These are phyloP conservation scores for Emiliania huxleyi DNA, from an alignment of 78 protist genomes.

Conservation along the genomic window DNA sequence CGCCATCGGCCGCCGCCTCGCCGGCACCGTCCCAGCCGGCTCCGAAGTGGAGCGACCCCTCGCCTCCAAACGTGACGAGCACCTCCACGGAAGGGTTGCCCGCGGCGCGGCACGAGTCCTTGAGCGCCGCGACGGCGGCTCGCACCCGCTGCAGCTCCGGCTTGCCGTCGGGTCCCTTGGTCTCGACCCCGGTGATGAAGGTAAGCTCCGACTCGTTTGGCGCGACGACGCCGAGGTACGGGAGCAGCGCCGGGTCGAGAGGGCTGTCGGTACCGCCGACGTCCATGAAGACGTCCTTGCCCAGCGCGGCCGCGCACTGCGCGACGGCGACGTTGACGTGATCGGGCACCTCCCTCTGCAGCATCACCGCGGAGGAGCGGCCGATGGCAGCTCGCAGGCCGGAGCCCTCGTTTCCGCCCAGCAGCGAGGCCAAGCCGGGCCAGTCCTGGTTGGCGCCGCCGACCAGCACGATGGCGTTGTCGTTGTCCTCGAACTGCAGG, in stretches of 20 bases:
- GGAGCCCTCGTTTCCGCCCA: background rate
- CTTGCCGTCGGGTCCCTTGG: background rate
- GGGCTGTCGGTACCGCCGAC: background rate
- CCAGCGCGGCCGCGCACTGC: background rate
- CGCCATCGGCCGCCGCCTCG: background rate
- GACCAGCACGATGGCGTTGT: background rate
- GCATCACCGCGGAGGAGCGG: background rate
- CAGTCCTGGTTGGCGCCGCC: background rate
- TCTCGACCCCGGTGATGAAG: background rate
- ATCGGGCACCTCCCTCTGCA: constrained; percentile 15
- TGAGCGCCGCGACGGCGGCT: background rate
- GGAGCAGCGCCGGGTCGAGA: background rate
- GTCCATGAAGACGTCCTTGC: background rate
- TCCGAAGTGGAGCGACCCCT: background rate
- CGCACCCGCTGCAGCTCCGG: background rate
- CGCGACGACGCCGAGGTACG: background rate
- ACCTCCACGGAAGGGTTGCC: background rate
- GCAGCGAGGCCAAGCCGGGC: background rate
- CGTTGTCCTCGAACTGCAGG: background rate
- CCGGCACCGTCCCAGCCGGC: background rate
- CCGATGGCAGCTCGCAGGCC: background rate
- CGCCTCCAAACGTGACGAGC: background rate
- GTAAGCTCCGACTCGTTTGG: background rate
- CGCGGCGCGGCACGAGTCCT: background rate
- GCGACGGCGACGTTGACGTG: background rate